Evolutionary conservation across 2,329 filamentous ascomycete genomes (phyloP), one percentile per base, ranked within the genome.

Genomic region (Neobulgaria alba): DNA sequence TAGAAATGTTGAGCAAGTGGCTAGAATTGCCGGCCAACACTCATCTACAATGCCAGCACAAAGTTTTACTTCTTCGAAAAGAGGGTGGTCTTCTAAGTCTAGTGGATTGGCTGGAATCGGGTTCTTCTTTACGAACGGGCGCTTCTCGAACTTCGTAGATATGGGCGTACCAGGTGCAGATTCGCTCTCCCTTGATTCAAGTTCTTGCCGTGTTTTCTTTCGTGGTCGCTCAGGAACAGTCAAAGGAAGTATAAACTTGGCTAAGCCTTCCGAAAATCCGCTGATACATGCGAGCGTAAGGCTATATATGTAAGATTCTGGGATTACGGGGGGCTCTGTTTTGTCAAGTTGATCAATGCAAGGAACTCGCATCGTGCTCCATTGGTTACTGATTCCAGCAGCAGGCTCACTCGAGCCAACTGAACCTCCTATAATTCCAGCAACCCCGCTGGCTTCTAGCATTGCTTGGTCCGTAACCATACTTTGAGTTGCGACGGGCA

Each of bases 321-420:
- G 92, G 16, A 94, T 75, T 0, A 68, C 54, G 3, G 90, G 88
- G 0, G 90, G 75, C 35, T 95, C 89, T 0, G 79, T 76, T 61
- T 96, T 98, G 64, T 98, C 92, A 15, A 96, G 75, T 49, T 95
- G 86, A 54, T 98, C 92, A 46, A 96, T 86, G 57, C 87, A 95
- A 4, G 88, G 82, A 9, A 88, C 83, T 36, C 87, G 77, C 46
- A 95, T 75, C 10, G 82, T 75, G 61, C 92, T 98, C 88, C 88
- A 96, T 56, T 94, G 85, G 3, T 75, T 79, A 62, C 88, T 95
- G 56, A 98, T 89, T 7, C 87, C 88, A 36, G 69, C 66, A 1
- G 77, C 83, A 18, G 74, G 70, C 18, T 81, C 79, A 41, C 81
- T 78, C 1, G 78, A 70, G 12, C 77, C 73, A 23, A 82, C 74